Percentiles rank a stretch among this genome's conserved stretches.
Evolutionary conservation across 805 yeast genomes (phyloP).

Genomic region (Candida ipomoeae): DNA sequence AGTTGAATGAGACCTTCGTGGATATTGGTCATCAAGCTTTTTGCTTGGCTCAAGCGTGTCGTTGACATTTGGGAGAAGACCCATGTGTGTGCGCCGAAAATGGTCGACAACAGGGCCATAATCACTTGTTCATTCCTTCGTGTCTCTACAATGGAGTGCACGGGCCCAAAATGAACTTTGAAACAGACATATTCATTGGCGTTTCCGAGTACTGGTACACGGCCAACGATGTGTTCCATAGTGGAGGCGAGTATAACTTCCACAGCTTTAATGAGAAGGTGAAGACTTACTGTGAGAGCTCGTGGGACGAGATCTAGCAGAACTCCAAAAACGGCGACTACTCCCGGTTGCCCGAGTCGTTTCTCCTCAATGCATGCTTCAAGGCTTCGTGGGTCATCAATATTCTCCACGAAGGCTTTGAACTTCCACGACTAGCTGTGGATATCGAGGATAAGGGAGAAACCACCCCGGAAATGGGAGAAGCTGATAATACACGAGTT

Average conservation of each 20-base stretch:
- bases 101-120: too few species aligned
- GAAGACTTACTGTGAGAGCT: constrained; percentile 66
- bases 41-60: constrained; percentile 61
- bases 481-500: constrained; percentile 35
- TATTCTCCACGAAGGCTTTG: constrained; percentile 88
- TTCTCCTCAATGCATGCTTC: constrained; percentile 77
- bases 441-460: constrained; percentile 31
- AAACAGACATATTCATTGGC: constrained; percentile 80
- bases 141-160: constrained; percentile 94
- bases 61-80: too few species aligned
- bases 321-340: constrained; percentile 55
- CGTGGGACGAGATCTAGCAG: constrained; percentile 57
- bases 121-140: constrained; percentile 25
- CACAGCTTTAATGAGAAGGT: constrained; percentile 62
- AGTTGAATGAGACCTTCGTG: constrained; percentile 86
- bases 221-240: constrained; percentile 81
- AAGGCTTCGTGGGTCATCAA: constrained; percentile 93
- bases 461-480: constrained; percentile 12
- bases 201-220: constrained; percentile 98
- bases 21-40: constrained; percentile 90
- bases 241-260: constrained; percentile 87
- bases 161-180: constrained; percentile 82
- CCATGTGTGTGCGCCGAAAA: too few species aligned
- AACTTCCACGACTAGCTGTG: constrained; percentile 66
- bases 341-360: constrained; percentile 47